Evolutionary conservation across 306 rosid species (phyloP).

Genomic region (Cucumis hystrix): DNA sequence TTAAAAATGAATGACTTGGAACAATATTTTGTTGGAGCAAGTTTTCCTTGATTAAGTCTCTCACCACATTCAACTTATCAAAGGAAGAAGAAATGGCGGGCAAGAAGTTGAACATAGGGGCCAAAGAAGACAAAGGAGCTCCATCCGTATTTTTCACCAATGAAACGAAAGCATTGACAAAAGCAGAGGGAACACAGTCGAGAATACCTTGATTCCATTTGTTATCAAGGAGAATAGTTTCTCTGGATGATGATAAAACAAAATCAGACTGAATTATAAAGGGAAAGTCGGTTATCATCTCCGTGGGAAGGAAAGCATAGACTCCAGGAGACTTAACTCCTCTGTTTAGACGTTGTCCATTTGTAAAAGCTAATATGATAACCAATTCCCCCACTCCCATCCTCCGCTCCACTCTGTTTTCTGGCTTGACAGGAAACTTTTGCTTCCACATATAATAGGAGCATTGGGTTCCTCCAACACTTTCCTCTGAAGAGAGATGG

Average conservation of each 20-base stretch:
- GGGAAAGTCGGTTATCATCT: conserved; percentile 59
- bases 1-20: conserved; percentile 38
- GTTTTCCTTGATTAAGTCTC: conserved; percentile 31
- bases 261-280: conserved; percentile 74
- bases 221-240: conserved; percentile 45
- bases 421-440: conserved; percentile 39
- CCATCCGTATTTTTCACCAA: conserved; percentile 18
- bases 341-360: conserved; percentile 29
- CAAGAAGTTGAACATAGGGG: conserved; percentile 32
- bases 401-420: conserved; percentile 38
- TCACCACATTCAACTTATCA: conserved; percentile 28
- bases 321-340: conserved; percentile 41
- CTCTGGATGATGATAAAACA: conserved; percentile 64
- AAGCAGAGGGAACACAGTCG: conserved; percentile 44
- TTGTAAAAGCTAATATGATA: conserved; percentile 55
- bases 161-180: conserved; percentile 40
- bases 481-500: conserved; percentile 32
- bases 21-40: conserved; percentile 30
- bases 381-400: conserved; percentile 43
- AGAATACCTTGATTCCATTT: conserved; percentile 79
- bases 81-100: conserved; percentile 31
- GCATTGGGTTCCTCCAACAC: conserved; percentile 18
- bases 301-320: conserved; percentile 68
- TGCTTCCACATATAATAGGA: conserved; percentile 59
- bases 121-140: conserved; percentile 40